A percentile compares a stretch with the other conserved stretches of the same genome.
These are phyloP conservation scores for Hypoxylon perforatum DNA, from an alignment of 495 filamentous ascomycete genomes.

Conservation along the genomic window DNA sequence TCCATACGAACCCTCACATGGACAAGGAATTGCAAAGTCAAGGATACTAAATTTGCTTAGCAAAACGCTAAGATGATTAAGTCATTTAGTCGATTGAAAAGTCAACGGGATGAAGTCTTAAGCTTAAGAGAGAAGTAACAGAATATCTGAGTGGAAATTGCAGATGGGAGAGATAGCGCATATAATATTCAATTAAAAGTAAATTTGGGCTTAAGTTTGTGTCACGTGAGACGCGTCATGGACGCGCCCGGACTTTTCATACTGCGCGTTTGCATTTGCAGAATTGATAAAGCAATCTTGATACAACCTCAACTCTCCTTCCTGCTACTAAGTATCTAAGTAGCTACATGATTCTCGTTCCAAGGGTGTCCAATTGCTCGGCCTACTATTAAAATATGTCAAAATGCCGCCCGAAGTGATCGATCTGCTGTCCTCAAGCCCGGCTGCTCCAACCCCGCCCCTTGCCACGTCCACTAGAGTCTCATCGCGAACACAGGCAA, in stretches of 20 bases:
- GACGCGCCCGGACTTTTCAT: constrained; percentile 13
- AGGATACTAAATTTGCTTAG: too few species aligned
- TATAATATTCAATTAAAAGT: background rate
- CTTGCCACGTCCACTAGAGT: constrained; percentile 7
- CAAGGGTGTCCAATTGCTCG: background rate
- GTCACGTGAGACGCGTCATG: constrained; percentile 34
- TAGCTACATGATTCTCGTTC: background rate
- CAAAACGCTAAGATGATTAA: too few species aligned
- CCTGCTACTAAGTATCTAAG: background rate
- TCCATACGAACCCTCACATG: background rate
- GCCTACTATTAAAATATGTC: constrained; percentile 11
- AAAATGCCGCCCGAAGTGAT: constrained; percentile 56
- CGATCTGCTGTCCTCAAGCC: constrained; percentile 49
- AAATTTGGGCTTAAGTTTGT: background rate
- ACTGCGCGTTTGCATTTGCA: constrained; percentile 3
- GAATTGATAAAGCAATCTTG: background rate
- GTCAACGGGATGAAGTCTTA: too few species aligned
- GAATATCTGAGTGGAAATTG: too few species aligned
- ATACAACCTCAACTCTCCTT: background rate
- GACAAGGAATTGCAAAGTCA: too few species aligned
- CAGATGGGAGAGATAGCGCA: too few species aligned
- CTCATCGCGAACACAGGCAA: constrained; percentile 7
- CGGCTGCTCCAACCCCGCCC: constrained; percentile 27
- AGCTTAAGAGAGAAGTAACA: too few species aligned
- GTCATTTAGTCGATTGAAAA: too few species aligned